Base-by-base conservation (phyloP, 768 basidiomycete species). In the Termitomyces sp. region DNA sequence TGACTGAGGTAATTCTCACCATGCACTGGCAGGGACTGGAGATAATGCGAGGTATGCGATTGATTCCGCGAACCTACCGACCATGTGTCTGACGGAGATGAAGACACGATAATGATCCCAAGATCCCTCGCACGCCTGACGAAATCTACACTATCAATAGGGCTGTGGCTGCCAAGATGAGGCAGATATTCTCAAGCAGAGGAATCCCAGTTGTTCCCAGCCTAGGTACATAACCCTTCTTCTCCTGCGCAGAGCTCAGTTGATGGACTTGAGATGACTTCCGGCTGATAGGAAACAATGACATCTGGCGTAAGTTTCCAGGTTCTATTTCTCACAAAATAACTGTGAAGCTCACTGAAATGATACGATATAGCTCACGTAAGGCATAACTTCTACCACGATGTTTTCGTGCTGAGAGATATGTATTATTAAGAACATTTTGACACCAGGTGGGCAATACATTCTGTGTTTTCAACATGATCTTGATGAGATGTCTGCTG, bases 101-200 rank as follows among this genome's bases (percentile, higher is more conserved):
- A 49, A 90, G 91, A 74, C 91, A 92, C 70, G 93, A 96, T 67
- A 91, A 87, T 66, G 93, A 95, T 69, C 82, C 82, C 54, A 77
- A 83, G 59, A 66, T 87, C n/a, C 93, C 94, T 49, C 84, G 94
- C 54, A 91, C 92, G 38, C 79, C 85, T 2, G 74, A 76, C 43
- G 92, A 95, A 70, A 95, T 97, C 55, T 88, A 86, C 65, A 76
- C 81, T 8, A 74, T 88, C 42, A 97, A 97, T 67, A 75, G 82
- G 67, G 75, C 71, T 40, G 76, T 94, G 47, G 83, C 87, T 12
- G 69, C 67, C 37, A 84, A 81, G 68, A 94, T 97, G 89, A 71
- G 82, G 61, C 73, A 84, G 19, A 74, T 86, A n/a, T 95, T 97
- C 65, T 71, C 78, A 11, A 79, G 73, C 48, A 80, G 77, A 58